Evolutionary conservation across 345 rosid species (phyloP).

Genomic region (Barbarea vulgaris): DNA sequence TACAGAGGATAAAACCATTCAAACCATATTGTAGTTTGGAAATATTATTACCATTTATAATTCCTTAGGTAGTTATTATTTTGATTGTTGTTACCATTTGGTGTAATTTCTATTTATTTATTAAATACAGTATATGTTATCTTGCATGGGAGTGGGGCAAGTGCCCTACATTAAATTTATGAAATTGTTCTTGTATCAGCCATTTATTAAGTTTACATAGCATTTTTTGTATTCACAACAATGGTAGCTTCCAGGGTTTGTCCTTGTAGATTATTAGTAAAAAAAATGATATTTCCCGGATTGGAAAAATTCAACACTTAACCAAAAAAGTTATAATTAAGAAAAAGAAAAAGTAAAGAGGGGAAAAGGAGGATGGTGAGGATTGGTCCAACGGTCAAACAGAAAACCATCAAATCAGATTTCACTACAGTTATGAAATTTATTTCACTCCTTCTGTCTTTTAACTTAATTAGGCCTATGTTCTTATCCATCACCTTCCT

Average conservation of each 20-base stretch:
- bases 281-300: not conserved
- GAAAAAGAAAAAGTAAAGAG: not conserved
- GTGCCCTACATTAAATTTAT: no score
- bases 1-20: not conserved
- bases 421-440: slow-evolving; percentile 31
- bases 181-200: no score
- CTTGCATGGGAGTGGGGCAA: no score
- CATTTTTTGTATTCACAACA: not conserved
- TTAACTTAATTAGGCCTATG: slow-evolving; percentile 41
- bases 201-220: no score
- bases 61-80: not conserved
- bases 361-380: slow-evolving; percentile 10
- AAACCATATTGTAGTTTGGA: no score
- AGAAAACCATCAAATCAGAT: slow-evolving; percentile 42
- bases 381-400: slow-evolving; percentile 47
- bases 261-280: not conserved
- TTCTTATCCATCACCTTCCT: slow-evolving; percentile 28
- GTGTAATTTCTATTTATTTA: not conserved
- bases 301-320: not conserved
- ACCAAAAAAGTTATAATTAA: not conserved
- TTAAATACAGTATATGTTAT: not conserved
- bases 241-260: not conserved
- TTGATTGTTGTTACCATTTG: not conserved
- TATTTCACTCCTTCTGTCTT: slow-evolving; percentile 35
- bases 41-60: no score